Evolutionary conservation across 2,329 filamentous ascomycete species (phyloP).

Genomic region (Aspergillus pseudoterreus): DNA sequence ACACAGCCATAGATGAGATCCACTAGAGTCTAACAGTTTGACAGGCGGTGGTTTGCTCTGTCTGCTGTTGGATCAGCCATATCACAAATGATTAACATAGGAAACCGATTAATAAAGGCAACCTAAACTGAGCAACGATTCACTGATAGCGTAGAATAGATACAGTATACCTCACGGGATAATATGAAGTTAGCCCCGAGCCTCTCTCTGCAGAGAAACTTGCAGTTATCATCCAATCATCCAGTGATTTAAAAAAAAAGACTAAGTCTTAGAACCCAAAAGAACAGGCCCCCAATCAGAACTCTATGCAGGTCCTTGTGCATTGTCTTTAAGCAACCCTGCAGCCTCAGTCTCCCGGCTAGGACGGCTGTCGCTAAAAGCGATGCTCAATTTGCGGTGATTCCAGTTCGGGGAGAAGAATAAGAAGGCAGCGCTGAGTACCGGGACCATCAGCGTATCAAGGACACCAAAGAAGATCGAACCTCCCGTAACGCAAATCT

Average conservation of each 20-base stretch:
- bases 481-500: slow-evolving; percentile 44
- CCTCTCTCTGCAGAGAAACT: not conserved
- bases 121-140: not conserved
- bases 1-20: too few species aligned
- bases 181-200: not conserved
- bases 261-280: not conserved
- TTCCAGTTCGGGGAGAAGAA: slow-evolving; percentile 46
- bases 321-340: not conserved
- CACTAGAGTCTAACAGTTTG: too few species aligned
- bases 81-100: too few species aligned
- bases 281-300: not conserved
- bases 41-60: too few species aligned
- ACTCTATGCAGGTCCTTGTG: not conserved
- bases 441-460: slow-evolving; percentile 49
- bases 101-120: too few species aligned
- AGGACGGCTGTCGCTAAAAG: slow-evolving; percentile 48
- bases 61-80: too few species aligned
- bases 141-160: not conserved
- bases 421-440: slow-evolving; percentile 36
- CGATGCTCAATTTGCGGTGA: slow-evolving; percentile 49
- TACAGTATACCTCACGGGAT: not conserved
- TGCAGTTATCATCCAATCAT: too few species aligned
- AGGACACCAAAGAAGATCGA: slow-evolving; percentile 55
- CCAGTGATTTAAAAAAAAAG: not conserved
- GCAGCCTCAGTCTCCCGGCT: not conserved